Conservation (phyloP, 2,329 filamentous ascomycete species). For the Cladosporium phlei region DNA sequence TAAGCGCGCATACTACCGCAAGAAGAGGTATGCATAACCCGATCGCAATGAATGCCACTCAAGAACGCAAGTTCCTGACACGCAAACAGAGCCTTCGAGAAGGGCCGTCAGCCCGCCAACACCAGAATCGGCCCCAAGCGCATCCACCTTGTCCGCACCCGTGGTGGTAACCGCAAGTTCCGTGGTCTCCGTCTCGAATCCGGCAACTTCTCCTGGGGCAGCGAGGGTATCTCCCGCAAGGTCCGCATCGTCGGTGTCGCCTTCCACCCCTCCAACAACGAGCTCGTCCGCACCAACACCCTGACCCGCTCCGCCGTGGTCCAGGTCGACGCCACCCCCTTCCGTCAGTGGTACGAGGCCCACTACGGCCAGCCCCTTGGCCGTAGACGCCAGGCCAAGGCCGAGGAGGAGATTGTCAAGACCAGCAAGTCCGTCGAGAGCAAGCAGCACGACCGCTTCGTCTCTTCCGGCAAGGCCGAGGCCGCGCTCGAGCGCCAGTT, state of each 20-base stretch:
- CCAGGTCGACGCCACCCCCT: constrained; percentile 96
- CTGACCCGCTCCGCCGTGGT: constrained; percentile 98
- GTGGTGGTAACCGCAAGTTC: constrained; percentile 99
- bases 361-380: constrained; percentile 93
- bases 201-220: constrained; percentile 99
- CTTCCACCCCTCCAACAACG: constrained; percentile 99
- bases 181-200: constrained; percentile 96
- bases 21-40: constrained; percentile 57
- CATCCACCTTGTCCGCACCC: constrained; percentile 93
- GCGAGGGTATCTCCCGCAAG: constrained; percentile 97
- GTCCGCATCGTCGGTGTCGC: constrained; percentile 96
- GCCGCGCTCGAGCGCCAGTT: constrained; percentile 92
- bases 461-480: constrained; percentile 88
- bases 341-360: constrained; percentile 99
- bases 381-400: constrained; percentile 70
- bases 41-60: constrained; percentile 35
- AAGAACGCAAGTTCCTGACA: constrained; percentile 17
- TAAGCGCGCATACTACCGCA: constrained; percentile 62
- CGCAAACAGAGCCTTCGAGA: constrained; percentile 97
- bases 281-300: constrained; percentile 99
- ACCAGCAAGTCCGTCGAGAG: constrained; percentile 94
- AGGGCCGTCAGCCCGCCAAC: constrained; percentile 98
- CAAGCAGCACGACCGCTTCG: constrained; percentile 89
- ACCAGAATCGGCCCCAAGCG: constrained; percentile 98
- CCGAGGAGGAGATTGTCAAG: constrained; percentile 66